Conservation (phyloP, 2,329 filamentous ascomycete species). For the Botrytis aclada region DNA sequence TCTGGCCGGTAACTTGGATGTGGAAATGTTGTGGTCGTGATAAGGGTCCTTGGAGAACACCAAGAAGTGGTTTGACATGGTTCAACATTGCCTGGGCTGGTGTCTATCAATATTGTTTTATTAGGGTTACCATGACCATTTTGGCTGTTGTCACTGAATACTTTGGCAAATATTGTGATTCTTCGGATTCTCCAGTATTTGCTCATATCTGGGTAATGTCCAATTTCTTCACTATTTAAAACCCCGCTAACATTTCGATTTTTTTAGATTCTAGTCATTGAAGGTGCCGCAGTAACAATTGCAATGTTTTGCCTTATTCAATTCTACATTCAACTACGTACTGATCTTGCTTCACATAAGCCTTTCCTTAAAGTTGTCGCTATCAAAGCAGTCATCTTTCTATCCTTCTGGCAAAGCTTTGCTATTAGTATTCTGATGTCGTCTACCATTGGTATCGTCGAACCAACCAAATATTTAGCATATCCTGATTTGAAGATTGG, state of each 20-base stretch:
- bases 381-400: constrained; percentile 88
- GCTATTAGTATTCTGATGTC: constrained; percentile 58
- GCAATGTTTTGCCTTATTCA: constrained; percentile 90
- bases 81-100: constrained; percentile 85
- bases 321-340: constrained; percentile 75
- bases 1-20: constrained; percentile 68
- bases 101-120: constrained; percentile 82
- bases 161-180: constrained; percentile 70
- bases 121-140: constrained; percentile 75
- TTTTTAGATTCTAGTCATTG: constrained; percentile 60
- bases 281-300: constrained; percentile 69
- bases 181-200: constrained; percentile 73
- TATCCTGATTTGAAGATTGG: constrained; percentile 78
- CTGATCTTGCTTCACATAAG: constrained; percentile 63
- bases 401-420: constrained; percentile 81
- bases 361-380: constrained; percentile 79
- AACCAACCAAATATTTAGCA: constrained; percentile 48
- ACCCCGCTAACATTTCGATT: constrained; percentile 18
- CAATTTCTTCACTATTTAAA: not conserved
- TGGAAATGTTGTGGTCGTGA: constrained; percentile 68
- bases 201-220: constrained; percentile 74
- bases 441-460: constrained; percentile 45
- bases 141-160: constrained; percentile 72
- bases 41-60: constrained; percentile 68
- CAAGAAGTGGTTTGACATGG: constrained; percentile 79